Evolutionary conservation across 148 eudicot species (phyloP).

Genomic region (Rhododendron simsii): DNA sequence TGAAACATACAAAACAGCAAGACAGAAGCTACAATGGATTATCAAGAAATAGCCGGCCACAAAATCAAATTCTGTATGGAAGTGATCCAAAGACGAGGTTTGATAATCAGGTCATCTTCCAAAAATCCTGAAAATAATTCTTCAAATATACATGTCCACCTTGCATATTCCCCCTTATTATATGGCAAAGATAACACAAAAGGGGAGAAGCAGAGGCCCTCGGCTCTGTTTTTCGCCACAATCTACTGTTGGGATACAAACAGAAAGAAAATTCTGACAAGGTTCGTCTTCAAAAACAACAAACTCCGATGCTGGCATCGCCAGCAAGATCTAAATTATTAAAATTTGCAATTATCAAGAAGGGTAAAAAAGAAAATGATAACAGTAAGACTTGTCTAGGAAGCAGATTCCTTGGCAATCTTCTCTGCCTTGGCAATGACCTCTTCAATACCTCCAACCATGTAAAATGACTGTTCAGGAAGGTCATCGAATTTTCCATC

Average conservation of each 20-base stretch:
- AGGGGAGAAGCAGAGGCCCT: constrained; percentile 27
- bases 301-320: constrained; percentile 23
- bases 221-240: constrained; percentile 22
- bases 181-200: constrained; percentile 16
- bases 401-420: constrained; percentile 81
- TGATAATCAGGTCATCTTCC: constrained; percentile 1
- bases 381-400: constrained; percentile 28
- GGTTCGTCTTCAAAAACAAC: constrained; percentile 16
- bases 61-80: not conserved
- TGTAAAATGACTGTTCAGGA: constrained; percentile 91
- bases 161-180: constrained; percentile 35
- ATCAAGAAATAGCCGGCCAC: not conserved
- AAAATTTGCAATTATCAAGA: constrained; percentile 49
- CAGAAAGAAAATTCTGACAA: constrained; percentile 15
- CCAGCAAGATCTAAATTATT: constrained; percentile 36
- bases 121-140: constrained; percentile 8
- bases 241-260: constrained; percentile 14
- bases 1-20: not conserved
- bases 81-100: not conserved
- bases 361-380: constrained; percentile 21
- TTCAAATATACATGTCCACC: constrained; percentile 30
- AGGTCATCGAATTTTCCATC: constrained; percentile 97
- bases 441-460: constrained; percentile 99
- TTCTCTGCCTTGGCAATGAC: constrained; percentile 97
- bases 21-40: not conserved